Evolutionary conservation across 2,329 filamentous ascomycete species (phyloP).

Genomic region (Epichloe brachyelytri): DNA sequence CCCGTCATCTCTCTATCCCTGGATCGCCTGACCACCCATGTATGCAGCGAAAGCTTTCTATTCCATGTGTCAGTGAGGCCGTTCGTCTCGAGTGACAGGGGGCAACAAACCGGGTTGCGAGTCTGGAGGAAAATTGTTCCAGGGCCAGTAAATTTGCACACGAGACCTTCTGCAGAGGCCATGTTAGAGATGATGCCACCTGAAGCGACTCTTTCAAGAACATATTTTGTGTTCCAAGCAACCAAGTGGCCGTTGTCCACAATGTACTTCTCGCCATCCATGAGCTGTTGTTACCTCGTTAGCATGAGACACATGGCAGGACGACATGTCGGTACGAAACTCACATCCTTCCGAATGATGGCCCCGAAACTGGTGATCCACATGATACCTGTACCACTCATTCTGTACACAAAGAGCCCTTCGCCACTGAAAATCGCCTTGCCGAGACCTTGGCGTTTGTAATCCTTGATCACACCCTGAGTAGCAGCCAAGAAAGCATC

Average conservation of each 20-base stretch:
- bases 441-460: slow-evolving; percentile 70
- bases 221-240: slow-evolving; percentile 93
- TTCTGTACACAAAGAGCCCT: slow-evolving; percentile 80
- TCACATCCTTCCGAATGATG: slow-evolving; percentile 85
- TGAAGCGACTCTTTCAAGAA: slow-evolving; percentile 77
- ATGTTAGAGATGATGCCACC: slow-evolving; percentile 88
- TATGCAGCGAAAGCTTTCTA: slow-evolving; percentile 41
- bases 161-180: slow-evolving; percentile 71
- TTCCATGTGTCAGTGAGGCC: background rate
- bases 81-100: background rate
- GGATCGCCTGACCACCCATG: slow-evolving; percentile 33
- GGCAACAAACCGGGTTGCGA: slow-evolving; percentile 53
- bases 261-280: slow-evolving; percentile 71
- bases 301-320: background rate
- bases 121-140: slow-evolving; percentile 91
- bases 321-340: background rate
- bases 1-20: slow-evolving; percentile 12
- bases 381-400: slow-evolving; percentile 65
- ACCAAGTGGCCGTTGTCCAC: slow-evolving; percentile 89
- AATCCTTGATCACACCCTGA: slow-evolving; percentile 75
- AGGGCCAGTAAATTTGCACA: slow-evolving; percentile 87
- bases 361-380: slow-evolving; percentile 93
- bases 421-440: slow-evolving; percentile 94
- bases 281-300: slow-evolving; percentile 28
- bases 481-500: slow-evolving; percentile 81